Evolutionary conservation across 306 rosid species (phyloP).

Genomic region (Lithocarpus polystachyus): DNA sequence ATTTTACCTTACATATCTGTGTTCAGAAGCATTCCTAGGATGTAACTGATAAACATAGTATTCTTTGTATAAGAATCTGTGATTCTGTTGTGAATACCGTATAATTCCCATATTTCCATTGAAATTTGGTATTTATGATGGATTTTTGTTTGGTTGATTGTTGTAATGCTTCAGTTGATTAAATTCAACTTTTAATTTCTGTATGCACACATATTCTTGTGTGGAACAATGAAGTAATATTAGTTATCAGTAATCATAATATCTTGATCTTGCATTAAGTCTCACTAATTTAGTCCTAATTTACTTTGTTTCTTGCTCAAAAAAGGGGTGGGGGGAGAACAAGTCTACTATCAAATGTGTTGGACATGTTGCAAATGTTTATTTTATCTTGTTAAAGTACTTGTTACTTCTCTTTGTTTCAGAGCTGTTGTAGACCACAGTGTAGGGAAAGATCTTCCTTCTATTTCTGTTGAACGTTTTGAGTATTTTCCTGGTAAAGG

Average conservation of each 20-base stretch:
- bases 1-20: not conserved
- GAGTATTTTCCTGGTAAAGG: constrained; percentile 98
- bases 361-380: constrained; percentile 18
- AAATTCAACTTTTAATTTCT: not conserved
- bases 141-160: too few relatives aligned
- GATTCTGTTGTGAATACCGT: not conserved
- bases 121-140: too few relatives aligned
- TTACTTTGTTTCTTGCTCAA: not conserved
- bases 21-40: not conserved
- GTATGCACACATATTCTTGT: not conserved
- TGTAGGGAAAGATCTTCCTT: constrained; percentile 89
- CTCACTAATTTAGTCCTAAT: not conserved
- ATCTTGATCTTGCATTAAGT: not conserved
- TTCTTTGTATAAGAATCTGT: not conserved
- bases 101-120: not conserved
- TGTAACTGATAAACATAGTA: not conserved
- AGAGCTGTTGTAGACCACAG: constrained; percentile 99
- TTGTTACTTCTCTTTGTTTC: constrained; percentile 25
- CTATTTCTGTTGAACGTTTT: constrained; percentile 85
- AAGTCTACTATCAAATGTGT: constrained; percentile 1
- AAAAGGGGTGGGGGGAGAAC: not conserved
- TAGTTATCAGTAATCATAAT: not conserved
- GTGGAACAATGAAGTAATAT: not conserved
- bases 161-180: not conserved
- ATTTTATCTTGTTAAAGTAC: constrained; percentile 7